Percentiles rank a stretch among this genome's conserved stretches.
These are phyloP conservation scores for Brettanomyces sp. DNA, from an alignment of 805 yeast species.

Conservation along the genomic window DNA sequence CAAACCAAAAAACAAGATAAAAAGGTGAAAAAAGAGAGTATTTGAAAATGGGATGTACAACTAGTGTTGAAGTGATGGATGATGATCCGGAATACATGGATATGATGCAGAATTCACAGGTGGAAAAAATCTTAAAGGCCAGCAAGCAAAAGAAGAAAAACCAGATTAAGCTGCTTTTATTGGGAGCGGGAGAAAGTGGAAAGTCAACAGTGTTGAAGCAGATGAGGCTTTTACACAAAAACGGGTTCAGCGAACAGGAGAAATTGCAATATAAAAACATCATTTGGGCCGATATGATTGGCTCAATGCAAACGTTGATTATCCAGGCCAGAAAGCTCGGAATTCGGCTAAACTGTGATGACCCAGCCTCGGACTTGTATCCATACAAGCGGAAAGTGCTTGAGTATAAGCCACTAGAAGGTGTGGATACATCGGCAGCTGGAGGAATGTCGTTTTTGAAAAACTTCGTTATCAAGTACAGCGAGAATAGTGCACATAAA, in stretches of 20 bases:
- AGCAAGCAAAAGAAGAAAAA: slow-evolving; percentile 45
- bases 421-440: slow-evolving; percentile 56
- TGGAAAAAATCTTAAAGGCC: slow-evolving; percentile 51
- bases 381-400: slow-evolving; percentile 41
- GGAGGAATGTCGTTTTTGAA: slow-evolving; percentile 56
- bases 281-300: slow-evolving; percentile 88
- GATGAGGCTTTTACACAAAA: slow-evolving; percentile 74
- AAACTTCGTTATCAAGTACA: slow-evolving; percentile 55
- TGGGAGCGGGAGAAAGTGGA: slow-evolving; percentile 94
- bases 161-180: slow-evolving; percentile 61
- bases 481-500: slow-evolving; percentile 42
- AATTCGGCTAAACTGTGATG: slow-evolving; percentile 59
- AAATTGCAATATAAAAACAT: slow-evolving; percentile 73
- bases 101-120: slow-evolving; percentile 26
- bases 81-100: slow-evolving; percentile 46
- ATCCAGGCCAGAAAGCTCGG: slow-evolving; percentile 64
- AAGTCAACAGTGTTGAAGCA: slow-evolving; percentile 90
- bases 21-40: background rate
- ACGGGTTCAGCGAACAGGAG: slow-evolving; percentile 76
- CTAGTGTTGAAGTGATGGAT: slow-evolving; percentile 34
- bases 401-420: slow-evolving; percentile 48
- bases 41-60: slow-evolving; percentile 56
- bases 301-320: slow-evolving; percentile 70
- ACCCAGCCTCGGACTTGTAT: slow-evolving; percentile 36
- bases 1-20: no score